A percentile compares a stretch with the other conserved stretches of the same genome.
phyloP scores from a whole-genome alignment of 768 basidiomycete genomes.

The Xerocomellus intermedius region DNA sequence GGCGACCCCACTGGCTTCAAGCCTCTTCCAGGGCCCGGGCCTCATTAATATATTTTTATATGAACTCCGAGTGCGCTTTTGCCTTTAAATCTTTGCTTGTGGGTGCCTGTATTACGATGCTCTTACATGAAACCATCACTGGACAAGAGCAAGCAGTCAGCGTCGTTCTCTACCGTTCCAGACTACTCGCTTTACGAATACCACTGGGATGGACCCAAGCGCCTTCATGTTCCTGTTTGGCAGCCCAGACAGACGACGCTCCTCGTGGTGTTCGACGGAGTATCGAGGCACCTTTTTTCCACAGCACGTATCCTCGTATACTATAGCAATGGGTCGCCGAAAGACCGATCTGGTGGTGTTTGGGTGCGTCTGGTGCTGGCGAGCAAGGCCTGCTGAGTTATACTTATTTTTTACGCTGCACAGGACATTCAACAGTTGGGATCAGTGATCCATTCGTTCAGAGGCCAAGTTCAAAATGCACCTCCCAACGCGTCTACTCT shows the following conservation, averaged over 20 bases:
- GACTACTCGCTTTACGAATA: conserved; percentile 18
- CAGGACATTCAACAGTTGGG: conserved; percentile 22
- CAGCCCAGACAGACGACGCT: conserved; percentile 25
- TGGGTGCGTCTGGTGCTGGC: conserved; percentile 18
- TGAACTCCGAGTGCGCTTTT: not conserved
- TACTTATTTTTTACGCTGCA: not conserved
- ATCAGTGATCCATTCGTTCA: conserved; percentile 6
- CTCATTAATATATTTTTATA: not conserved
- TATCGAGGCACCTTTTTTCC: conserved; percentile 22
- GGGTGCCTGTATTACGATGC: conserved; percentile 2
- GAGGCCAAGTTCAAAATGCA: not conserved
- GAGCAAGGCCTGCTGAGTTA: not conserved
- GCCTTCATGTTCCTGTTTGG: conserved; percentile 20
- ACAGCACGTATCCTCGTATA: conserved; percentile 22
- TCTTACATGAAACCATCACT: conserved; percentile 22
- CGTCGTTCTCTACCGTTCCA: conserved; percentile 1
- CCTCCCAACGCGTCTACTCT: conserved; percentile 16
- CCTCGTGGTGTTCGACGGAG: conserved; percentile 20
- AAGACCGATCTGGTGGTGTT: conserved; percentile 9
- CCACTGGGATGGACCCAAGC: conserved; percentile 25
- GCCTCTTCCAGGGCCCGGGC: not conserved
- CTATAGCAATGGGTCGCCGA: conserved; percentile 3
- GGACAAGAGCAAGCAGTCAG: conserved; percentile 15
- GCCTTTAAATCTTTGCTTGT: not conserved
- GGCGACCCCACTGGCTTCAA: not conserved